Evolutionary conservation across 2,329 filamentous ascomycete genomes (phyloP), one percentile per base, ranked within the genome.

Genomic region (Diaporthe sp.): DNA sequence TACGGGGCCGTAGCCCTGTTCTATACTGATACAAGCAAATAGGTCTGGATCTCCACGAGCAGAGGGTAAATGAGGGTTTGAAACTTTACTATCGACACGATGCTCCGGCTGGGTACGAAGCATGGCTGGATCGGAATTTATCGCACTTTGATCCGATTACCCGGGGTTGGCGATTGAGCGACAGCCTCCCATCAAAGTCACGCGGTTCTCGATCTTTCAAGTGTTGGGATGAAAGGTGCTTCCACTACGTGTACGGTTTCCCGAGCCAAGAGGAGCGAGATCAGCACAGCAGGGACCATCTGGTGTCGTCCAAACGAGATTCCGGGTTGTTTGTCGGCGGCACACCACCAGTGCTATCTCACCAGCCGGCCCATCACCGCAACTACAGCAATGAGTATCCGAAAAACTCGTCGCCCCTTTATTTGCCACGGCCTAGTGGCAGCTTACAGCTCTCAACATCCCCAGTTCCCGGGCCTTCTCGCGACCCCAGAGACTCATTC

Each of bases 221-320:
- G 79, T 91, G 89, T 80, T 86, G 84, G 81, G 83, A 90, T 75
- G 86, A 90, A 70, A 83, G 83, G 72, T 91, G 89, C 77, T 81
- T 89, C 74, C 86, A 89, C 79, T 91, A 90, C 80, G 86, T 91
- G 50, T 91, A 91, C 76, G 89, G 89, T 39, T 90, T 91, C 78
- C 78, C 83, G 47, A 86, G 84, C 73, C 83, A 82, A 50, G 82
- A 87, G 70, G 88, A 90, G 75, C 85, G 88, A 70, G 88, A 90
- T 72, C 83, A 83, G 47, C 89, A 91, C 79, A 79, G 83, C 53
- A 85, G 82, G 75, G 83, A 88, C 71, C 88, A 91, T 78, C 75
- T 78, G n/a, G 70, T 79, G 61, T 81, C 81, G 30, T 77, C 79
- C 19, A 88, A 87, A 77, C 82, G 85, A 75, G 86, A 88, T 76